Conservation (phyloP, 2,329 filamentous ascomycete genomes). For the Claviceps maximensis region DNA sequence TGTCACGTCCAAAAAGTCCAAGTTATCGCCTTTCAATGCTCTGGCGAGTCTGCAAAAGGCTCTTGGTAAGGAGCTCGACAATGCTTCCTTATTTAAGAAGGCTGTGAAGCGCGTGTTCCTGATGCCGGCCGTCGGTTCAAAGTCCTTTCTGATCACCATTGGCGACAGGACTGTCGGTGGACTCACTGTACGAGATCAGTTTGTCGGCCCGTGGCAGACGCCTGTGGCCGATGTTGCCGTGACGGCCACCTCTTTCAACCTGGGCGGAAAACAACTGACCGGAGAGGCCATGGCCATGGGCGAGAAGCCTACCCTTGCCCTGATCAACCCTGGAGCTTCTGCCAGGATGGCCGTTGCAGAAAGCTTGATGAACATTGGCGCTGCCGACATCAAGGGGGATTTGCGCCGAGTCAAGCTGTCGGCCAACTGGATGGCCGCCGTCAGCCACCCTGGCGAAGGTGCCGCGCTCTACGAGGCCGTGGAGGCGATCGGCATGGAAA, state of each 20-base stretch:
- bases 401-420: constrained; percentile 74
- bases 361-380: constrained; percentile 83
- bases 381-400: constrained; percentile 56
- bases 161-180: constrained; percentile 87
- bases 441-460: constrained; percentile 82
- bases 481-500: constrained; percentile 79
- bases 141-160: constrained; percentile 94
- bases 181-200: constrained; percentile 77
- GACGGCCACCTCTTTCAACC: constrained; percentile 66
- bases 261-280: constrained; percentile 51
- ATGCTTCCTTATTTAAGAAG: constrained; percentile 42
- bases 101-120: constrained; percentile 71
- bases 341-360: constrained; percentile 95
- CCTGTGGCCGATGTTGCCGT: constrained; percentile 91
- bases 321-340: constrained; percentile 81
- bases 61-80: constrained; percentile 38
- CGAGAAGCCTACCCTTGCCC: constrained; percentile 75
- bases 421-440: constrained; percentile 99
- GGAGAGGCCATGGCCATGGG: constrained; percentile 99
- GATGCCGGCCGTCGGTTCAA: constrained; percentile 86
- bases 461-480: constrained; percentile 89
- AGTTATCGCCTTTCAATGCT: constrained; percentile 60
- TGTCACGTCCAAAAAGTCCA: constrained; percentile 56
- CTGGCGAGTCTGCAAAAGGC: constrained; percentile 49
- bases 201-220: constrained; percentile 93